phyloP scores from a whole-genome alignment of 2,329 filamentous ascomycete species.

The Talaromyces sp. region DNA sequence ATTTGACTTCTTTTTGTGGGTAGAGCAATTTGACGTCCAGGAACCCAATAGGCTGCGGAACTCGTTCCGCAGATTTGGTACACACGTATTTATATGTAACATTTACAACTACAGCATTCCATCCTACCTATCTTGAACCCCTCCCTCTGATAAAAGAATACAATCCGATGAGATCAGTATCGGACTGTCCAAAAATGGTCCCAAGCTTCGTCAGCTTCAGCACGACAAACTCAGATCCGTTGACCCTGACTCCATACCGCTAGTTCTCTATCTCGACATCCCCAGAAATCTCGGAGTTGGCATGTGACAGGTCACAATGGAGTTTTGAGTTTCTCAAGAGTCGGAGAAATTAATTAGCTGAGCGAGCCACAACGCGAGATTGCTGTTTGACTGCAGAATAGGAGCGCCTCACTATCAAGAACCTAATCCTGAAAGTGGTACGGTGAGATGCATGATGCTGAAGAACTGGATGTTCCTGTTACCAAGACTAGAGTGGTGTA shows the following conservation, averaged over 20 bases:
- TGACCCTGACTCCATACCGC: not conserved
- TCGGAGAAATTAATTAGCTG: conserved; percentile 8
- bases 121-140: too few species aligned
- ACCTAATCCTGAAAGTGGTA: not conserved
- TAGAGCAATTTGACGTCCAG: too few species aligned
- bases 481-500: not conserved
- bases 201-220: not conserved
- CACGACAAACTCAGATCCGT: not conserved
- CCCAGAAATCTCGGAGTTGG: not conserved
- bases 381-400: not conserved
- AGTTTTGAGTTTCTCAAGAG: not conserved
- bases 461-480: not conserved
- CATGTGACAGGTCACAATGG: conserved; percentile 1
- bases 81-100: too few species aligned
- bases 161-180: too few species aligned
- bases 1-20: too few species aligned
- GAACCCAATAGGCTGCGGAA: too few species aligned
- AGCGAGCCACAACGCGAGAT: not conserved
- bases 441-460: not conserved
- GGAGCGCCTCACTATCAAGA: not conserved
- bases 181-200: too few species aligned
- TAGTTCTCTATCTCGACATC: not conserved
- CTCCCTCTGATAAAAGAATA: too few species aligned
- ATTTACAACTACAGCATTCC: too few species aligned
- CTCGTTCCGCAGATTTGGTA: too few species aligned